These are phyloP conservation scores for Ascochyta koolunga DNA, from an alignment of 2,329 filamentous ascomycete genomes.

Conservation along the genomic window DNA sequence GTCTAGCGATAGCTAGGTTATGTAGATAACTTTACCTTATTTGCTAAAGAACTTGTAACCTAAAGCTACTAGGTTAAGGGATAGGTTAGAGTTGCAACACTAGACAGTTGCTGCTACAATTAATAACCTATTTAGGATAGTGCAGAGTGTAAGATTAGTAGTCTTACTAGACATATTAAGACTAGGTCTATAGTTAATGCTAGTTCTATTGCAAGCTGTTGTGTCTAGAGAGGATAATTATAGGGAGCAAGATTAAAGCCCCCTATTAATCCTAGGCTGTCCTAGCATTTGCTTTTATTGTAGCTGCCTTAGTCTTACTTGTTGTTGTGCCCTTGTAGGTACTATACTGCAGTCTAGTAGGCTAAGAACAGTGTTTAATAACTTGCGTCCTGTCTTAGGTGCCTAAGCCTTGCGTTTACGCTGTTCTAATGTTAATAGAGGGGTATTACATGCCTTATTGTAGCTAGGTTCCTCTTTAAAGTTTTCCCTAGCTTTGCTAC, in stretches of 20 bases:
- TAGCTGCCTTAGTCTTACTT: slow-evolving; percentile 2
- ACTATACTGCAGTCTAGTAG: slow-evolving; percentile 1
- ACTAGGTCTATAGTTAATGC: slow-evolving; percentile 3
- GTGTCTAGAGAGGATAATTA: slow-evolving; percentile 8
- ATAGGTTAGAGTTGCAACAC: slow-evolving; percentile 11
- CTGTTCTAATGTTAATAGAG: slow-evolving; percentile 1
- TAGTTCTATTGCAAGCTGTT: slow-evolving; percentile 3
- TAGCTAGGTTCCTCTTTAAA: neutral
- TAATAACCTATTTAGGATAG: slow-evolving; percentile 11
- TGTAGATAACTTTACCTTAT: slow-evolving; percentile 13
- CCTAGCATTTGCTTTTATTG: neutral
- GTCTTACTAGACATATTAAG: slow-evolving; percentile 6
- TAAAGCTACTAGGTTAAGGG: slow-evolving; percentile 6
- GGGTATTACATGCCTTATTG: neutral
- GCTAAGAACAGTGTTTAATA: slow-evolving; percentile 9
- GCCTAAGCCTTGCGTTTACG: neutral
- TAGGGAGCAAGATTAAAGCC: slow-evolving; percentile 9
- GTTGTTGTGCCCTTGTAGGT: slow-evolving; percentile 5
- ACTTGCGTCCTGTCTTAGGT: neutral
- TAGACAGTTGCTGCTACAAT: slow-evolving; percentile 18
- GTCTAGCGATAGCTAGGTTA: slow-evolving; percentile 5
- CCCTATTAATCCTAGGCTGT: neutral
- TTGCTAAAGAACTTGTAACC: slow-evolving; percentile 10
- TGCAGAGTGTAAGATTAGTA: slow-evolving; percentile 14
- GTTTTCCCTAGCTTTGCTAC: slow-evolving; percentile 2